Conservation (phyloP, 2,329 filamentous ascomycete species). For the Hymenoscyphus fraxineus region DNA sequence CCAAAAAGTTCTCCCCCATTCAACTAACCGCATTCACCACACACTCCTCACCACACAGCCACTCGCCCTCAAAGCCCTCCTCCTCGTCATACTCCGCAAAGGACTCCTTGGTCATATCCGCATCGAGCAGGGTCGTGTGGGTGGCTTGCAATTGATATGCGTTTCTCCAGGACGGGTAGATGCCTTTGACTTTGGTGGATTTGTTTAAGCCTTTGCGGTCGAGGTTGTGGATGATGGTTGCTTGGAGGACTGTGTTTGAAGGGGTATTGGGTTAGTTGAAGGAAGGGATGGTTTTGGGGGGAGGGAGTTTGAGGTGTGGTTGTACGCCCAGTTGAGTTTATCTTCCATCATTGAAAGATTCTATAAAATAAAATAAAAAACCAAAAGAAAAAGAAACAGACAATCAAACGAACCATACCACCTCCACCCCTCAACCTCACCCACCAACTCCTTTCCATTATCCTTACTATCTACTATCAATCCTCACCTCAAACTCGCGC, state of each 20-base stretch:
- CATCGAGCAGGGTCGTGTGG: conserved; percentile 33
- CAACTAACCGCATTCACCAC: conserved; percentile 42
- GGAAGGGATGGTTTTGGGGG: too few relatives aligned
- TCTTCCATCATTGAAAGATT: not conserved
- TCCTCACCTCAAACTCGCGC: not conserved
- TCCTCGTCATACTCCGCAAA: conserved; percentile 39
- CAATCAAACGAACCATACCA: too few relatives aligned
- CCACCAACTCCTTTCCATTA: not conserved
- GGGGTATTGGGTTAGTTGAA: too few relatives aligned
- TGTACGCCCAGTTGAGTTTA: not conserved
- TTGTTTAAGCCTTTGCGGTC: conserved; percentile 37
- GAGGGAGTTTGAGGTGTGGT: too few relatives aligned
- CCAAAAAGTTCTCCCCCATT: conserved; percentile 40
- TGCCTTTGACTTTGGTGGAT: conserved; percentile 40
- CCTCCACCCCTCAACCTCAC: not conserved
- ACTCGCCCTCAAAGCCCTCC: conserved; percentile 32
- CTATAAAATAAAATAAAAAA: not conserved
- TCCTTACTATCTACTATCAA: not conserved
- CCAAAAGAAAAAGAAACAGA: too few relatives aligned
- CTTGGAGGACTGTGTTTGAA: conserved; percentile 37
- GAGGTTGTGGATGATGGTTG: conserved; percentile 40
- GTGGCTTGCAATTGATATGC: not conserved
- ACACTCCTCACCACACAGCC: conserved; percentile 44
- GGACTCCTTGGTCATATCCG: conserved; percentile 34
- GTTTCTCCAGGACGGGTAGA: conserved; percentile 33